Percentiles rank a stretch among this genome's conserved stretches.
Evolutionary conservation across 306 rosid genomes (phyloP).

Genomic region (Rosa multiflora): DNA sequence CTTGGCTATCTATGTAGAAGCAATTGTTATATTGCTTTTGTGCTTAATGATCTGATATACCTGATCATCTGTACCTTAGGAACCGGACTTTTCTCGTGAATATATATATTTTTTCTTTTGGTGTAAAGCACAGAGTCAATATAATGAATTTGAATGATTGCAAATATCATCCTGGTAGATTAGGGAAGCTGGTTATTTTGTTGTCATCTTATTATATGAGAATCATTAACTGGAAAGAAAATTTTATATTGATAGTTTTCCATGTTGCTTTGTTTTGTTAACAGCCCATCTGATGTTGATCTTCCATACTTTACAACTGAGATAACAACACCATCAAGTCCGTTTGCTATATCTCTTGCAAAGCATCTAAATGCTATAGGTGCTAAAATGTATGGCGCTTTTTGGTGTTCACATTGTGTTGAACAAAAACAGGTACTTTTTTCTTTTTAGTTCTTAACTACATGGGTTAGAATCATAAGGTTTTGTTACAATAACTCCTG

Average conservation of each 20-base stretch:
- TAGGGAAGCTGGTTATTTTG: neutral
- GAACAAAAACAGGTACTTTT: constrained; percentile 85
- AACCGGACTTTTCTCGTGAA: neutral
- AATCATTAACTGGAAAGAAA: neutral
- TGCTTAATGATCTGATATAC: neutral
- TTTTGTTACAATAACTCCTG: neutral
- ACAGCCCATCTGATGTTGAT: constrained; percentile 61
- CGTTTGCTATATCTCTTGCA: constrained; percentile 74
- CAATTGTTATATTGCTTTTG: neutral
- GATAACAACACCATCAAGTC: constrained; percentile 63
- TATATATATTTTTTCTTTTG: neutral
- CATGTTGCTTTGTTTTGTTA: constrained; percentile 13
- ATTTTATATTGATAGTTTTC: neutral
- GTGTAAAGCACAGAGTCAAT: neutral
- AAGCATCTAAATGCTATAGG: constrained; percentile 72
- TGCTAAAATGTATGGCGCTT: constrained; percentile 97
- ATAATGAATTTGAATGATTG: neutral
- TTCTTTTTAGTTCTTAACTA: neutral
- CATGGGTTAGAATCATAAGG: neutral
- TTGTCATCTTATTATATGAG: neutral
- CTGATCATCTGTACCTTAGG: neutral
- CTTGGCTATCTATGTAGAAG: neutral
- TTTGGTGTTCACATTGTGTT: constrained; percentile 93
- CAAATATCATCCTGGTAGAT: neutral
- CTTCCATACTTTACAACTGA: constrained; percentile 78